Base-by-base conservation (phyloP, 2,329 filamentous ascomycete genomes). In the Pestalotiopsis sp. region DNA sequence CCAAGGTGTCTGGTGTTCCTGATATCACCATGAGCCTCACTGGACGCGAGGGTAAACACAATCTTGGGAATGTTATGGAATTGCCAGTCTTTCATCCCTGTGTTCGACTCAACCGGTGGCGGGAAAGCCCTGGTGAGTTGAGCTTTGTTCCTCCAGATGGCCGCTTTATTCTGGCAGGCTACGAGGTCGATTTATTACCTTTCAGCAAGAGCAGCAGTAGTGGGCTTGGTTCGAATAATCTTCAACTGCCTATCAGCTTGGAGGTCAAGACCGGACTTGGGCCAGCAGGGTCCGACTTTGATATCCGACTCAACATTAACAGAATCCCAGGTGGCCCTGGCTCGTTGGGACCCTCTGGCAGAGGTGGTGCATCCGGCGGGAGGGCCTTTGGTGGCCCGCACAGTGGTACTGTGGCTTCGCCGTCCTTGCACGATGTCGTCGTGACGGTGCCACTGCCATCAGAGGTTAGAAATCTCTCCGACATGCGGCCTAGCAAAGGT, bases 111-210 rank as follows among this genome's bases (percentile, higher is more conserved):
- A 92, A 92, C n/a, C 88, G 91, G 71, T 99, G 96, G 96, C 91
- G 91, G 74, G 93, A 97, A 74, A 89, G 90, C 67, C 94, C 95
- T 0, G 96, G 96, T 3, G 93, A 97, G 72, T 84, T 99, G n/a
- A 97, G 93, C 77, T 99, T 99, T 76, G 89, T 99, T 13, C 96
- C 96, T 2, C 96, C 96, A 0, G 96, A 99, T 78, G 96, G 96
- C 39, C 89, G 94, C 58, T 99, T 98, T 78, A 92, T 97, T 56
- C 86, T 99, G 20, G 95, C 94, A 39, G 95, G 94, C 25, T 99
- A 99, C 77, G 95, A 98, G 79, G 94, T 97, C 23, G 93, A 99
- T 79, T 82, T 99, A 25, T 84, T 98, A 13, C 94, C 94, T 0
- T 88, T 92, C 64, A 87, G 90, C 17, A 85, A 84, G 72, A 84